These are phyloP conservation scores for Carex arenaria DNA, from an alignment of 202 grass and related monocot species.

Conservation along the genomic window DNA sequence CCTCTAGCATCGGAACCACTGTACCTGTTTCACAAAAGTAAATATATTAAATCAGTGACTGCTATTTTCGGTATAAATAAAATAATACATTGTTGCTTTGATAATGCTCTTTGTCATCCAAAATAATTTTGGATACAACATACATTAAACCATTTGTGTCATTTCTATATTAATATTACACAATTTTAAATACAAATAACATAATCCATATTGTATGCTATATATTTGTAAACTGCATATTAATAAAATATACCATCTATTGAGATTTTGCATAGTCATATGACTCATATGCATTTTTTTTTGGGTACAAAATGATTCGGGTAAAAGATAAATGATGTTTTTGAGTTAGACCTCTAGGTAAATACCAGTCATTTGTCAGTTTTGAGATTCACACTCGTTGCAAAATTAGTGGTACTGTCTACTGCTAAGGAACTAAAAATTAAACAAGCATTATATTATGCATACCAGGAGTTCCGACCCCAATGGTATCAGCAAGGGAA, in stretches of 20 bases:
- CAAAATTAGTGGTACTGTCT: neutral
- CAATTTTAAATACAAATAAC: neutral
- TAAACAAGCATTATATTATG: constrained; percentile 1
- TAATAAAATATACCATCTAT: too few species aligned
- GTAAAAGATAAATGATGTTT: neutral
- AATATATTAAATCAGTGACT: neutral
- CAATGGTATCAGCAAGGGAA: constrained; percentile 94
- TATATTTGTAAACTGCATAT: too few species aligned
- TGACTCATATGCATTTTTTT: neutral
- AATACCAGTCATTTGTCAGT: neutral
- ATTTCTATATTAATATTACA: neutral
- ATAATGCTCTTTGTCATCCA: neutral
- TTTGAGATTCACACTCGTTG: neutral
- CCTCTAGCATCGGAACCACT: constrained; percentile 77
- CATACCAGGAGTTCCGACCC: constrained; percentile 81
- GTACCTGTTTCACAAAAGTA: constrained; percentile 34
- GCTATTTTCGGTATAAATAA: neutral
- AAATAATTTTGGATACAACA: too few species aligned
- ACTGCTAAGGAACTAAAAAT: neutral
- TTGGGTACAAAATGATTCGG: neutral
- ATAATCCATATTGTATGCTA: neutral
- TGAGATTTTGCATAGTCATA: neutral
- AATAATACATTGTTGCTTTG: neutral
- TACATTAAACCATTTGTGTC: neutral
- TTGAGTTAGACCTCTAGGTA: neutral